phyloP scores from a whole-genome alignment of 805 yeast genomes.

The Lipomyces yamadae region DNA sequence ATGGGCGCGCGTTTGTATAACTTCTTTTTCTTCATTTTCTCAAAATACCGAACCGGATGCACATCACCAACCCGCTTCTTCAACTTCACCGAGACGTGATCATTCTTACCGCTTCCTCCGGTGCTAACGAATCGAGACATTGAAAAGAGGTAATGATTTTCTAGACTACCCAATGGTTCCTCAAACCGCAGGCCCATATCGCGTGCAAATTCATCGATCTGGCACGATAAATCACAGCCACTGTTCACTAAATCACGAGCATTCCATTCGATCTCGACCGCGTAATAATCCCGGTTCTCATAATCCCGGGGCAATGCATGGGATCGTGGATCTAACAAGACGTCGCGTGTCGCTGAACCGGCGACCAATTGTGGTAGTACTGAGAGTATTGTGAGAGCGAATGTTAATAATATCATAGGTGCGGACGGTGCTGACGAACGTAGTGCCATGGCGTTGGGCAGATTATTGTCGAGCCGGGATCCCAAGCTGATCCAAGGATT shows the following conservation, averaged over 20 bases:
- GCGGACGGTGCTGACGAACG: background rate
- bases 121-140: constrained; percentile 10
- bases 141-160: constrained; percentile 31
- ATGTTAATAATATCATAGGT: background rate
- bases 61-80: constrained; percentile 3
- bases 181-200: constrained; percentile 28
- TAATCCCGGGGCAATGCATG: constrained; percentile 39
- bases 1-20: constrained; percentile 21
- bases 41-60: constrained; percentile 22
- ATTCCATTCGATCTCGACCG: constrained; percentile 36
- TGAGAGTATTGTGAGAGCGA: background rate
- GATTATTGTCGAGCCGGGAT: background rate
- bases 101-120: background rate
- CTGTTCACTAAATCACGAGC: constrained; percentile 6
- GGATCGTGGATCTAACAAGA: constrained; percentile 21
- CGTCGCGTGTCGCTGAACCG: background rate
- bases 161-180: constrained; percentile 28
- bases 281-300: constrained; percentile 37
- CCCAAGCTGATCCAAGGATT: background rate
- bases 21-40: constrained; percentile 20
- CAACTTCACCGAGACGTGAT: constrained; percentile 2
- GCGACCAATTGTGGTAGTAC: background rate
- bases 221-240: background rate
- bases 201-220: constrained; percentile 18
- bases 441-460: background rate